Percentiles rank a stretch among this genome's conserved stretches.
phyloP scores from a whole-genome alignment of 257 asterid genomes.

The Lithospermum erythrorhizon region DNA sequence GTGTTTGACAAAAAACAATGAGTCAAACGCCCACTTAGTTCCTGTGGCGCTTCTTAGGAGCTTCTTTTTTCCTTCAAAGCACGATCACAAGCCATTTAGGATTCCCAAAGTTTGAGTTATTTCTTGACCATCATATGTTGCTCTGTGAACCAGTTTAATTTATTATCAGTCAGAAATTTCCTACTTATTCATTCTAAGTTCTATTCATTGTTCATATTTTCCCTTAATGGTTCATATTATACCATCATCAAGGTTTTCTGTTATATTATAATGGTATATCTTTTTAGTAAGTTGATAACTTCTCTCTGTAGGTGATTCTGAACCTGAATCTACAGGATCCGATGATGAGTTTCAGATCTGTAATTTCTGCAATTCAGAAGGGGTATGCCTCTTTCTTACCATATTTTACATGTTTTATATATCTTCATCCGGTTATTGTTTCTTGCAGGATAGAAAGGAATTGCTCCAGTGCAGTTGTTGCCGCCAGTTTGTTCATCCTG shows the following conservation, averaged over 20 bases:
- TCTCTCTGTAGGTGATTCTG: conserved; percentile 55
- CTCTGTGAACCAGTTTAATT: not conserved
- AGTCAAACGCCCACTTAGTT: not conserved
- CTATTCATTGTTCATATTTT: not conserved
- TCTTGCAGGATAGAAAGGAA: conserved; percentile 74
- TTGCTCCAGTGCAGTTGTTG: conserved; percentile 91
- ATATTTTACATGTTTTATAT: not conserved
- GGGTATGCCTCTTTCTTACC: conserved; percentile 28
- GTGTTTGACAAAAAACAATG: not conserved
- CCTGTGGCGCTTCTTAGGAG: not conserved
- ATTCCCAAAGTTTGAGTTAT: not conserved
- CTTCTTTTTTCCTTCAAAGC: not conserved
- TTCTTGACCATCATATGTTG: not conserved
- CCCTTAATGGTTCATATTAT: not conserved
- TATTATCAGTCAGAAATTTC: not conserved
- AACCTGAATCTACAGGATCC: conserved; percentile 49
- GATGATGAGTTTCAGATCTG: conserved; percentile 98
- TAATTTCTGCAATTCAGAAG: conserved; percentile 77
- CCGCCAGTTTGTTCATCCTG: conserved; percentile 71
- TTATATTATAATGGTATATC: not conserved
- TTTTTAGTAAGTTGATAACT: conserved; percentile 8
- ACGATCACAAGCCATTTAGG: not conserved
- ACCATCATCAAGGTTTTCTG: not conserved
- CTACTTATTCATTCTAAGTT: not conserved
- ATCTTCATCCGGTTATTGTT: conserved; percentile 9